Conservation (phyloP, 768 basidiomycete genomes). For the Boletales sp. region DNA sequence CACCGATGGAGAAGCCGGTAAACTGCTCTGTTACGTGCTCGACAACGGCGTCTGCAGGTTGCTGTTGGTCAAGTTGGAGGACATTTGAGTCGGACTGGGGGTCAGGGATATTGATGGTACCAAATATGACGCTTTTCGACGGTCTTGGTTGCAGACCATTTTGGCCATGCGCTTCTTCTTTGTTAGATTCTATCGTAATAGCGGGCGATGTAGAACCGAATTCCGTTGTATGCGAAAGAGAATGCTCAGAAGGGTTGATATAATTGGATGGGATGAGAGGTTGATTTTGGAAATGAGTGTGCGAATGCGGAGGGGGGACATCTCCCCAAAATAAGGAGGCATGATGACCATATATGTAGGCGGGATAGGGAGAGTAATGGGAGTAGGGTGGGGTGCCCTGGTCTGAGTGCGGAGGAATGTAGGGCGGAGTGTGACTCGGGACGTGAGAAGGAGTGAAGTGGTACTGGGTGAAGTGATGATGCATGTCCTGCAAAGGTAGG, state of each 20-base stretch:
- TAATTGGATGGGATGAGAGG: slow-evolving; percentile 4
- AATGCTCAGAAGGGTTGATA: slow-evolving; percentile 12
- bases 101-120: slow-evolving; percentile 41
- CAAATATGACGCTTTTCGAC: slow-evolving; percentile 44
- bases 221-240: slow-evolving; percentile 7
- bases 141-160: slow-evolving; percentile 6
- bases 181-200: slow-evolving; percentile 11
- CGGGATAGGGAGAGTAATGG: slow-evolving; percentile 33
- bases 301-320: slow-evolving; percentile 8
- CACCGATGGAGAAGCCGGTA: slow-evolving; percentile 43
- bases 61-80: slow-evolving; percentile 1
- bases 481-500: slow-evolving; percentile 14
- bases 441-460: slow-evolving; percentile 13
- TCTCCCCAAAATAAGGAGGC: slow-evolving; percentile 40
- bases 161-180: slow-evolving; percentile 1
- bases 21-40: slow-evolving; percentile 28
- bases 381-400: slow-evolving; percentile 34
- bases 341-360: slow-evolving; percentile 30
- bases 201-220: slow-evolving; percentile 15
- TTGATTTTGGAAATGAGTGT: slow-evolving; percentile 19
- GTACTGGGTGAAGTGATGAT: slow-evolving; percentile 13
- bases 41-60: slow-evolving; percentile 7
- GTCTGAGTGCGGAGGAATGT: slow-evolving; percentile 21
- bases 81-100: slow-evolving; percentile 4
- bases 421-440: slow-evolving; percentile 25